phyloP scores from a whole-genome alignment of 352 stramenopile species.

The Pythium chondricola region DNA sequence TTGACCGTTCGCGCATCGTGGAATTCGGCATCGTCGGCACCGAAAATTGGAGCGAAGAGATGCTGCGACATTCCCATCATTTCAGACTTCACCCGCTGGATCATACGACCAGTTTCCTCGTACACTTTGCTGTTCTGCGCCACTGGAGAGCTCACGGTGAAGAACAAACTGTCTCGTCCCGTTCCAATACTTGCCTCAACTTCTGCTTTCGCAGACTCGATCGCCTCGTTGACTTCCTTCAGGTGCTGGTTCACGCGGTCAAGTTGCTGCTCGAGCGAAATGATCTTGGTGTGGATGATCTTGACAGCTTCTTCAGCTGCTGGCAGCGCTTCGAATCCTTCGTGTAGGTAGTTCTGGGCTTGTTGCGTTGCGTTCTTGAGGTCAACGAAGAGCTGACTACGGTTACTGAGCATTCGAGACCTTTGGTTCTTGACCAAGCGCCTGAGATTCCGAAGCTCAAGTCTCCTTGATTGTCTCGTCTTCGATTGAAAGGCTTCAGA shows the following conservation, averaged over 20 bases:
- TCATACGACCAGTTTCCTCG: conserved; percentile 28
- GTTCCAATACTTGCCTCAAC: conserved; percentile 34
- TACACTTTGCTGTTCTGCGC: background rate
- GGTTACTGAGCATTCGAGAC: conserved; percentile 72
- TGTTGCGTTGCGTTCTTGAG: conserved; percentile 77
- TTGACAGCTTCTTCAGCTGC: conserved; percentile 75
- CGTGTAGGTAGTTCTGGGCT: conserved; percentile 78
- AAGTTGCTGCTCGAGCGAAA: conserved; percentile 67
- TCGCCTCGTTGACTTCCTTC: conserved; percentile 65
- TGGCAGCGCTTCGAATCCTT: conserved; percentile 69
- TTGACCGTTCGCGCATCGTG: conserved; percentile 60
- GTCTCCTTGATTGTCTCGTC: conserved; percentile 50
- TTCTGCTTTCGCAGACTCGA: conserved; percentile 61
- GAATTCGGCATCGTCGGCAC: conserved; percentile 79
- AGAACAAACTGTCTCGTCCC: conserved; percentile 55
- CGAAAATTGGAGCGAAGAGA: conserved; percentile 69
- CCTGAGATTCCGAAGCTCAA: conserved; percentile 63
- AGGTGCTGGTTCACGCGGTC: conserved; percentile 57
- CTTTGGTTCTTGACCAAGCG: conserved; percentile 80
- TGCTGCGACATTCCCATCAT: conserved; percentile 73
- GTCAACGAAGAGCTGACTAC: conserved; percentile 75
- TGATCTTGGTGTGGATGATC: conserved; percentile 79
- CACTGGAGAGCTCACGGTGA: conserved; percentile 22
- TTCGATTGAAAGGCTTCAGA: conserved; percentile 26
- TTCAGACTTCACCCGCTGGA: conserved; percentile 50